Evolutionary conservation across 108 stramenopile genomes (phyloP), one percentile per base, ranked within the genome.

Genomic region (Cylindrotheca closterium): DNA sequence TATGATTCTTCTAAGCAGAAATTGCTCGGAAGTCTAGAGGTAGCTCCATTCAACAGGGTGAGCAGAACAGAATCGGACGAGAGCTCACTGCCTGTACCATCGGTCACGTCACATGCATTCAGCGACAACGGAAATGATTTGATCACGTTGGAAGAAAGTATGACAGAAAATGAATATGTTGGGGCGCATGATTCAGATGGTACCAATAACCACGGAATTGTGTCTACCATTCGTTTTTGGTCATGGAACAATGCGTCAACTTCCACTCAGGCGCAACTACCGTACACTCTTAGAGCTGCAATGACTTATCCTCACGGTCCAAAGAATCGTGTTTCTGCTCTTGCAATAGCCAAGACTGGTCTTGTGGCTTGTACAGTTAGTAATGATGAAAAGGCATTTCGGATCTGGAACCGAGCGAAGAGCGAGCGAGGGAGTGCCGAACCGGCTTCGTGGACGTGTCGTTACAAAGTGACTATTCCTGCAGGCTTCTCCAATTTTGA

Each of bases 241-340:
- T 19, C 56, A 47, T 62, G 52, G 60, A 60, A 51, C 19, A 52
- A 15, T 26, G 54, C 55, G 42, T 34, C 65, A 1, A 58, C 49
- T n/a, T 48, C 74, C 7, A 42, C 62, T 1, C 71, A 68, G 45
- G 45, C 62, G 24, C 28, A 57, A 25, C 54, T 58, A 51, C 67
- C 62, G 19, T 68, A 67, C 64, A 12, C 30, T 7, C 24, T 53
- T 55, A 50, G 62, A 47, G 85, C 92, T 0, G 73, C 83, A 7
- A 90, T 93, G 92, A 67, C 83, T 17, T 74, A 59, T 55, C 92
- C 92, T 26, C 92, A 93, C 63, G 89, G 92, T 19, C 77, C 71
- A 37, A 65, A 75, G 25, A 70, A 84, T 31, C 60, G 63, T 18
- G 67, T 93, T 0, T 82, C 80, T 34, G 83, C 87, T 50, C 53